These are phyloP conservation scores for Brassica cretica DNA, from an alignment of 345 rosid species.

Conservation along the genomic window DNA sequence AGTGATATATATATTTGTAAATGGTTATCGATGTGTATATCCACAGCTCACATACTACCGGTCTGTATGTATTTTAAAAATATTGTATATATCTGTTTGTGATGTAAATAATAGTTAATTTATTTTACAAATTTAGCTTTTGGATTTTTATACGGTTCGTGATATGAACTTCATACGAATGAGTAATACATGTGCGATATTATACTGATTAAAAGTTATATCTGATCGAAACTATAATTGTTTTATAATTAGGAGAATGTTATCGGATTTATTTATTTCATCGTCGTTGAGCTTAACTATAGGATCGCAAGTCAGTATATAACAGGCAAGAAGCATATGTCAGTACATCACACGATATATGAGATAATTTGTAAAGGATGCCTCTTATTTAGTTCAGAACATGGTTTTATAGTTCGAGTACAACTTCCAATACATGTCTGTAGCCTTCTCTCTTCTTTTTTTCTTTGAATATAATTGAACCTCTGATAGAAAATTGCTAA, in stretches of 20 bases:
- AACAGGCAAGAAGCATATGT: background rate
- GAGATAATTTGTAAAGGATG: background rate
- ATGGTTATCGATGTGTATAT: constrained; percentile 38
- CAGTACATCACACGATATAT: constrained; percentile 9
- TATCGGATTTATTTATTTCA: background rate
- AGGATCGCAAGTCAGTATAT: background rate
- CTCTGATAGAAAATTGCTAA: background rate
- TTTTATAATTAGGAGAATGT: background rate
- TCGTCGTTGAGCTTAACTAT: background rate
- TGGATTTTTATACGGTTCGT: background rate
- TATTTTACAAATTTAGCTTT: background rate
- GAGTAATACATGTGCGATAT: background rate
- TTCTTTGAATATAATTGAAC: background rate
- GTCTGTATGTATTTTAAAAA: constrained; percentile 15
- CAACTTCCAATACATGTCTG: background rate
- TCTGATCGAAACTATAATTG: background rate
- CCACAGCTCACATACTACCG: constrained; percentile 20
- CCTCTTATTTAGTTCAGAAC: background rate
- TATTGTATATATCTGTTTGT: constrained; percentile 22
- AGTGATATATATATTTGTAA: constrained; percentile 19
- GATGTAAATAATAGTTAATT: background rate
- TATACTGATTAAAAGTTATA: background rate
- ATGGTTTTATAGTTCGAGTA: background rate
- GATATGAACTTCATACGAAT: background rate
- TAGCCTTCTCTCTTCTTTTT: background rate